Evolutionary conservation across 768 basidiomycete species (phyloP).

Genomic region (Pleurotus ostreatus): DNA sequence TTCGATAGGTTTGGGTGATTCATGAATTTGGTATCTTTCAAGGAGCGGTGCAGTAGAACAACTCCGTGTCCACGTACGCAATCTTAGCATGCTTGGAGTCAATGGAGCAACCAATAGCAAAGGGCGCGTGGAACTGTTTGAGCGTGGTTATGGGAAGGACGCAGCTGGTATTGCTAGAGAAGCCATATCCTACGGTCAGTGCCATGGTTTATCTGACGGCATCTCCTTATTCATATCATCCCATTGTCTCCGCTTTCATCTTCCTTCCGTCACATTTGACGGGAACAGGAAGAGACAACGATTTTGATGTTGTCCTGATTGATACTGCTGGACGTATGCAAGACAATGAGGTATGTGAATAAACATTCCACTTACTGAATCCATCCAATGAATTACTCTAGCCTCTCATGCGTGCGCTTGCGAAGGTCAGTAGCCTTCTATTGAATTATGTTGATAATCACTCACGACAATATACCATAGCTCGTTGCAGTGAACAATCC

Average conservation of each 20-base stretch:
- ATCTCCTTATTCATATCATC: background rate
- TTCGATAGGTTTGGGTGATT: background rate
- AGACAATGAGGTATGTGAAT: slow-evolving; percentile 81
- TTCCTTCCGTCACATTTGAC: slow-evolving; percentile 1
- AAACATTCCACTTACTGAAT: background rate
- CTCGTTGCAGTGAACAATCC: slow-evolving; percentile 91
- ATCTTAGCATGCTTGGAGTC: slow-evolving; percentile 79
- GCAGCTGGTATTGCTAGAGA: slow-evolving; percentile 98
- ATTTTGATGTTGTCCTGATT: slow-evolving; percentile 95
- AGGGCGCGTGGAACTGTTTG: slow-evolving; percentile 86
- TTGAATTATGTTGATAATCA: background rate
- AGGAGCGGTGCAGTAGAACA: slow-evolving; percentile 98
- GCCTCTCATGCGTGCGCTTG: slow-evolving; percentile 97
- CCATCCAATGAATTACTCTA: slow-evolving; percentile 20
- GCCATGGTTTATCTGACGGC: no score
- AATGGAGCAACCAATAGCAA: slow-evolving; percentile 67
- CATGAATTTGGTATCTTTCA: slow-evolving; percentile 2
- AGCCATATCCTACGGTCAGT: slow-evolving; percentile 83
- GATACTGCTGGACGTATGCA: slow-evolving; percentile 99
- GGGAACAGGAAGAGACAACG: slow-evolving; percentile 78
- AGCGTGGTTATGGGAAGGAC: slow-evolving; percentile 97
- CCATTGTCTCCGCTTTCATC: slow-evolving; percentile 4
- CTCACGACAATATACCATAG: slow-evolving; percentile 29
- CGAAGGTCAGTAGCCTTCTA: slow-evolving; percentile 56
- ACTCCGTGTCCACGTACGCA: slow-evolving; percentile 92